These are phyloP conservation scores for Xylaria nigripes DNA, from an alignment of 495 filamentous ascomycete genomes.

Conservation along the genomic window DNA sequence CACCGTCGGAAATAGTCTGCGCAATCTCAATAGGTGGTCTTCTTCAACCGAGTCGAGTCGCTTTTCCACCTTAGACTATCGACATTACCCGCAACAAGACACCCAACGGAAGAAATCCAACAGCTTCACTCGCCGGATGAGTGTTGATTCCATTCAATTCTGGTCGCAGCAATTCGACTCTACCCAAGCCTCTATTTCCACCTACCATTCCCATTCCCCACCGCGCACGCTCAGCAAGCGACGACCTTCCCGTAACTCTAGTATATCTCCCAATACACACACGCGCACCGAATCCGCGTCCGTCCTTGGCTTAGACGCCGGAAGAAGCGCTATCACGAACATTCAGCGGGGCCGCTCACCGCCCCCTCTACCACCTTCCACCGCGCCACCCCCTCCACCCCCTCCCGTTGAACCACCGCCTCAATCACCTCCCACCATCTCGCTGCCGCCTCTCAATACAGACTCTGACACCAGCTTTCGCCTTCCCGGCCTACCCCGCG, in stretches of 20 bases:
- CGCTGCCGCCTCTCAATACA: constrained; percentile 20
- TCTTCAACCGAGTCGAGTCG: constrained; percentile 66
- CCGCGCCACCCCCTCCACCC: neutral
- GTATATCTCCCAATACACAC: constrained; percentile 11
- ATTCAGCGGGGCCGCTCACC: constrained; percentile 17
- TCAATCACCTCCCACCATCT: constrained; percentile 21
- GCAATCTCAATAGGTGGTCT: constrained; percentile 76
- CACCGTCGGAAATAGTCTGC: constrained; percentile 54
- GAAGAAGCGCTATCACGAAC: neutral
- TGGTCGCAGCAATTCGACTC: constrained; percentile 15
- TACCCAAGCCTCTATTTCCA: constrained; percentile 1
- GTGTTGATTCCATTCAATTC: constrained; percentile 29
- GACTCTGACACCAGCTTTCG: constrained; percentile 16
- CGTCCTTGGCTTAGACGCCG: neutral
- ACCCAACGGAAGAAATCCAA: constrained; percentile 2
- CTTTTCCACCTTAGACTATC: constrained; percentile 38
- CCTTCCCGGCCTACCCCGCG: constrained; percentile 9
- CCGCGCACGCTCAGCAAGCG: constrained; percentile 18
- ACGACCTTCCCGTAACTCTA: constrained; percentile 14
- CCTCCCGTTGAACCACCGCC: constrained; percentile 21
- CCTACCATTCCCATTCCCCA: constrained; percentile 23
- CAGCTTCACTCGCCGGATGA: constrained; percentile 40
- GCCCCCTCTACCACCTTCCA: constrained; percentile 22
- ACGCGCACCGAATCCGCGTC: neutral
- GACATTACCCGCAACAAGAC: constrained; percentile 7